A percentile compares a stretch with the other conserved stretches of the same genome.
These are phyloP conservation scores for Clonostachys byssicola DNA, from an alignment of 2,329 filamentous ascomycete species.

Conservation along the genomic window DNA sequence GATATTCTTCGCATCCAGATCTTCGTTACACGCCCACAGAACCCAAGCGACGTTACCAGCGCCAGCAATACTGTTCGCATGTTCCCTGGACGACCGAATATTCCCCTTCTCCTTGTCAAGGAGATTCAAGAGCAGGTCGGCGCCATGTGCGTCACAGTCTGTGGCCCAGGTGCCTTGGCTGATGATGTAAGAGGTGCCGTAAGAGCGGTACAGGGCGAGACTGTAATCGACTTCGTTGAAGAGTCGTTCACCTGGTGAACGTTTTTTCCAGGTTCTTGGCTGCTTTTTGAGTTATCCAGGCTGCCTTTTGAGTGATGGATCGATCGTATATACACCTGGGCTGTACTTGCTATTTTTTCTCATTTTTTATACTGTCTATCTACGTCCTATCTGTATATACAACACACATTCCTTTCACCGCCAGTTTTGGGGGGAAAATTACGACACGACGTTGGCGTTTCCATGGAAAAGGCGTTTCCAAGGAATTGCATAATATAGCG, in stretches of 20 bases:
- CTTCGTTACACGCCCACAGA: constrained; percentile 85
- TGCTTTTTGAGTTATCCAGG: not conserved
- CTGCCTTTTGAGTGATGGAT: not conserved
- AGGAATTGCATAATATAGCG: no score
- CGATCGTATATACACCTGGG: not conserved
- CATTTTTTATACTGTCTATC: not conserved
- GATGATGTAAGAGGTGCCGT: constrained; percentile 73
- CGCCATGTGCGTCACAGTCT: constrained; percentile 83
- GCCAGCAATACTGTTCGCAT: constrained; percentile 81
- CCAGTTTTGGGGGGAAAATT: no score
- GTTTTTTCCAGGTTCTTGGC: not conserved
- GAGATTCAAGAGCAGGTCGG: constrained; percentile 81
- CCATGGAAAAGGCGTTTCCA: no score
- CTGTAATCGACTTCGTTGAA: constrained; percentile 70
- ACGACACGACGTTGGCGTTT: no score
- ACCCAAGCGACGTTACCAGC: constrained; percentile 75
- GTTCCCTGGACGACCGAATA: constrained; percentile 84
- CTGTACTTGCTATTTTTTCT: not conserved
- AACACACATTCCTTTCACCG: no score
- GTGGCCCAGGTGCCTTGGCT: constrained; percentile 69
- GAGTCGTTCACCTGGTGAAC: constrained; percentile 67
- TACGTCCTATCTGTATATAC: not conserved
- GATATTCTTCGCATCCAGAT: constrained; percentile 83
- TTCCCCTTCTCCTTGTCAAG: constrained; percentile 72
- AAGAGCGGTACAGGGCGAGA: constrained; percentile 56